phyloP scores from a whole-genome alignment of 345 rosid species.

The Hibiscus trionum region DNA sequence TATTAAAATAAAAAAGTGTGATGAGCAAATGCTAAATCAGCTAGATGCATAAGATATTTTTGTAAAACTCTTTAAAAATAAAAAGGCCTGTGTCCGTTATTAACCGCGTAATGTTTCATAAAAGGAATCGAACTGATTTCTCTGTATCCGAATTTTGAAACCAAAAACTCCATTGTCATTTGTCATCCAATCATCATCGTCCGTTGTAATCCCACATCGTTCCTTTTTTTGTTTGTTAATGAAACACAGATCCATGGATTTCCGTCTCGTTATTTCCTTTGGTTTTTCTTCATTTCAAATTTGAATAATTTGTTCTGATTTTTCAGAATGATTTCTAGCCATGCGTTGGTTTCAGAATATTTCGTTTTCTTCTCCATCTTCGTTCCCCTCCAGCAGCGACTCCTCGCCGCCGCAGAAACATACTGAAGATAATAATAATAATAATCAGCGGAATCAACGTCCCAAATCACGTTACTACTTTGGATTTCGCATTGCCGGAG shows the following conservation, averaged over 20 bases:
- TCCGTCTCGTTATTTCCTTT: neutral
- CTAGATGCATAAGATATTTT: neutral
- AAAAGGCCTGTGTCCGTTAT: neutral
- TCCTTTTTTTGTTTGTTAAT: neutral
- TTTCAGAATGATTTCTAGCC: neutral
- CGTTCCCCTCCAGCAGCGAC: neutral
- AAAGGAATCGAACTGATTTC: neutral
- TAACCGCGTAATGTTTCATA: neutral
- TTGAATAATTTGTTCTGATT: neutral
- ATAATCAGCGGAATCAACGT: neutral
- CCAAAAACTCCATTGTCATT: neutral
- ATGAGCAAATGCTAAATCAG: neutral
- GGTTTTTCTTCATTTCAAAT: neutral
- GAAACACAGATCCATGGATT: neutral
- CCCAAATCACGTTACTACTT: slow-evolving; percentile 4
- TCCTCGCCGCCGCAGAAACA: neutral
- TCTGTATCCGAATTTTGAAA: neutral
- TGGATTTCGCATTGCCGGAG: slow-evolving; percentile 24
- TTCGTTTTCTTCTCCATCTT: neutral
- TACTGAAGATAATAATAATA: neutral
- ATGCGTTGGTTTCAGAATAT: neutral
- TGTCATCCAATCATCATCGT: neutral
- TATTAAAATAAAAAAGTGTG: neutral
- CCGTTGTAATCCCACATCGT: neutral
- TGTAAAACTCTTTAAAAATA: no score